These are phyloP conservation scores for Cyclotella sp. DNA, from an alignment of 108 stramenopile genomes.

Conservation along the genomic window DNA sequence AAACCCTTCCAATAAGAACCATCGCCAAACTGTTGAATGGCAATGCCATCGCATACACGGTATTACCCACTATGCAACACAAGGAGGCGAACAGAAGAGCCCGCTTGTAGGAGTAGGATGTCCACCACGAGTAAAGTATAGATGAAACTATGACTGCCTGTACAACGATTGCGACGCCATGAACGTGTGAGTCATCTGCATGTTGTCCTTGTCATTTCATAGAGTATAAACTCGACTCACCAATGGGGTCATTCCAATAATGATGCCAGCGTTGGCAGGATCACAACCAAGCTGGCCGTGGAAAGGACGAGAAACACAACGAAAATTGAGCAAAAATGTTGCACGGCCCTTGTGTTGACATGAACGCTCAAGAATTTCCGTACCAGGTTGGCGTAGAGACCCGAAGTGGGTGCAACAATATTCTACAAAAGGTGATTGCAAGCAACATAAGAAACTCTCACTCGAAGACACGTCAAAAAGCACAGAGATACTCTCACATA, in stretches of 20 bases:
- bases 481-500: slow-evolving; percentile 52
- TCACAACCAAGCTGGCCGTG: slow-evolving; percentile 58
- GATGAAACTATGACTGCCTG: slow-evolving; percentile 84
- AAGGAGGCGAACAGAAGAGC: slow-evolving; percentile 84
- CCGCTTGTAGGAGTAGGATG: slow-evolving; percentile 82
- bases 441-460: not conserved
- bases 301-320: not conserved
- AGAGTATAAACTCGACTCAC: not conserved
- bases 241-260: slow-evolving; percentile 92
- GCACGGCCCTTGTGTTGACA: not conserved
- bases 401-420: slow-evolving; percentile 90
- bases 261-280: slow-evolving; percentile 77
- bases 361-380: not conserved
- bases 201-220: not conserved
- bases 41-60: slow-evolving; percentile 86
- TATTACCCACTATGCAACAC: slow-evolving; percentile 79
- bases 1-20: slow-evolving; percentile 85
- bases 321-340: slow-evolving; percentile 50
- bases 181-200: too few relatives aligned
- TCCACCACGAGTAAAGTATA: slow-evolving; percentile 86
- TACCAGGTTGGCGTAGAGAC: slow-evolving; percentile 76
- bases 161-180: slow-evolving; percentile 85
- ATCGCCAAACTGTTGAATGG: slow-evolving; percentile 75
- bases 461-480: not conserved
- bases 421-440: slow-evolving; percentile 34